Evolutionary conservation across 1,284 basidiomycete species (phyloP).

Genomic region (Papiliotrema fonsecae): DNA sequence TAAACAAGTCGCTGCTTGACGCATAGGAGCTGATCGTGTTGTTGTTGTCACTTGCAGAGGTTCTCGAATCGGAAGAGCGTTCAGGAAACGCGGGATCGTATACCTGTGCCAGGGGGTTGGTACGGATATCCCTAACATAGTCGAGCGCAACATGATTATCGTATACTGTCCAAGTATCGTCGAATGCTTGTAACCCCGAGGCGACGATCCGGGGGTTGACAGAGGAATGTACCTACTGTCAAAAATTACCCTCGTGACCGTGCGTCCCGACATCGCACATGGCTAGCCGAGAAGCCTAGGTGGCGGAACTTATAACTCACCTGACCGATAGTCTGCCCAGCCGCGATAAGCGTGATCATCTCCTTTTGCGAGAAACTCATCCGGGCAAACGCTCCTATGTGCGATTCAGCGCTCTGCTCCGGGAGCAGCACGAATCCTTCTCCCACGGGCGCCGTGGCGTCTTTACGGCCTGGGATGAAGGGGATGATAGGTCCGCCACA

Average conservation of each 20-base stretch:
- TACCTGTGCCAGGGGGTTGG: conserved; percentile 1
- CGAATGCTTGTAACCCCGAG: not conserved
- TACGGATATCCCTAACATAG: conserved; percentile 1
- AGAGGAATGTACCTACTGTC: not conserved
- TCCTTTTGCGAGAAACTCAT: not conserved
- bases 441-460: not conserved
- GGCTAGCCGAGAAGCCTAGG: not conserved
- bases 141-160: conserved; percentile 2
- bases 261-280: no score
- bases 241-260: no score
- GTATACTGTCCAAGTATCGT: conserved; percentile 1
- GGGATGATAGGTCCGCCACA: conserved; percentile 1
- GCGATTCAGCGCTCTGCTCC: not conserved
- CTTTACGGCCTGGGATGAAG: not conserved
- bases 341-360: conserved; percentile 1
- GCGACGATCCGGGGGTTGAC: conserved; percentile 2
- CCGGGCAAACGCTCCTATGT: not conserved
- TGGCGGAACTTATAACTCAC: not conserved
- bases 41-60: not conserved
- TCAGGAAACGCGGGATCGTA: conserved; percentile 2
- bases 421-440: not conserved
- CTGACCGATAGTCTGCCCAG: conserved; percentile 1
- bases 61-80: not conserved
- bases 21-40: not conserved
- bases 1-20: not conserved